phyloP scores from a whole-genome alignment of 768 basidiomycete species.

The Pulveroboletus sp. region DNA sequence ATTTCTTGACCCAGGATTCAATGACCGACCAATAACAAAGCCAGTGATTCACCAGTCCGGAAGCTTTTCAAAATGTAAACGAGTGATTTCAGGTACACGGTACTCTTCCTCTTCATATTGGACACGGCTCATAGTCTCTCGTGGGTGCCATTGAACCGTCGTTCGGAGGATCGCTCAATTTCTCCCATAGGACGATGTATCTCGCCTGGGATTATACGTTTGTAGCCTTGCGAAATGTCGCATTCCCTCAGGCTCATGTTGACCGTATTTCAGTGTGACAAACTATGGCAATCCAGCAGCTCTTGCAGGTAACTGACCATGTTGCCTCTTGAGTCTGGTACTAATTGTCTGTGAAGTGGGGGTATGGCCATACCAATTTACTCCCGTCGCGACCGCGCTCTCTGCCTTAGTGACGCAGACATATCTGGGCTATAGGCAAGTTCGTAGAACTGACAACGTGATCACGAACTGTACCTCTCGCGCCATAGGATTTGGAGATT shows the following conservation, averaged over 20 bases:
- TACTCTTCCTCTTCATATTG: not conserved
- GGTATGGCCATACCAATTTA: conserved; percentile 50
- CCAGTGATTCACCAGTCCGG: not conserved
- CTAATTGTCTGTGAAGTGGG: conserved; percentile 28
- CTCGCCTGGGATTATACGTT: conserved; percentile 18
- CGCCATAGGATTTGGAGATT: conserved; percentile 13
- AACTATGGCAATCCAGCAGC: not conserved
- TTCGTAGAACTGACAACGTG: not conserved
- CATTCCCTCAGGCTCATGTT: not conserved
- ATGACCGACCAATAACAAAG: not conserved
- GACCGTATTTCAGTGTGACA: not conserved
- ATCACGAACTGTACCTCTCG: not conserved
- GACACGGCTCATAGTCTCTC: not conserved
- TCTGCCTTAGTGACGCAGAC: conserved; percentile 48
- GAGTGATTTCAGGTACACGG: not conserved
- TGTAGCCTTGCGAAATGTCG: not conserved
- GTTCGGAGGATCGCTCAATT: too few species aligned
- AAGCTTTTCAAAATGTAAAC: not conserved
- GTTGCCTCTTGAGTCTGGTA: not conserved
- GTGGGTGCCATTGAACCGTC: not conserved
- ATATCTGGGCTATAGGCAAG: conserved; percentile 45
- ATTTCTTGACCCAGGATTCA: not conserved
- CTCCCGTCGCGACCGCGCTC: conserved; percentile 43
- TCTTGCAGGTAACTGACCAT: not conserved
- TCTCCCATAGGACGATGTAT: conserved; percentile 8